A percentile compares a stretch with the other conserved stretches of the same genome.
Conservation (phyloP, 768 basidiomycete genomes). For the Phanerochaete carnosa region DNA sequence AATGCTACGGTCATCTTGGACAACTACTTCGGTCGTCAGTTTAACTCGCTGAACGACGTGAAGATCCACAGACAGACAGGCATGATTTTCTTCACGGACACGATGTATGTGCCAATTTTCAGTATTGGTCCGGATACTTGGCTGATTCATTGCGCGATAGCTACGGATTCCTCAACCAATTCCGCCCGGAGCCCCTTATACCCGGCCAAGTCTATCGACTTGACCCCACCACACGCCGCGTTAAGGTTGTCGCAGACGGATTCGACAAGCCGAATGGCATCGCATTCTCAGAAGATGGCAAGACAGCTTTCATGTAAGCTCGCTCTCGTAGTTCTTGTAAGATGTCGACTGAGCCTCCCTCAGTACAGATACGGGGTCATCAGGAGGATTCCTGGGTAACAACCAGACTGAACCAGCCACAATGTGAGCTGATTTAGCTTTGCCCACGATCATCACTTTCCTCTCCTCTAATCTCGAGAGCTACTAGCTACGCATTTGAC, state of each 20-base stretch:
- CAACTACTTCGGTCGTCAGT: conserved; percentile 78
- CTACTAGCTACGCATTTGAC: conserved; percentile 61
- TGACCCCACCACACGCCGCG: conserved; percentile 58
- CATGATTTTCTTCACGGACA: conserved; percentile 74
- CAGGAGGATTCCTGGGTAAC: conserved; percentile 42
- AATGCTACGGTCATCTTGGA: conserved; percentile 70
- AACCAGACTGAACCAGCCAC: conserved; percentile 63
- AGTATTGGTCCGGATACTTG: no score
- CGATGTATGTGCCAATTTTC: conserved; percentile 39
- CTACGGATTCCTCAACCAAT: conserved; percentile 62
- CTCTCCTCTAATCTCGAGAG: neutral
- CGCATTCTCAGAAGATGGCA: conserved; percentile 65
- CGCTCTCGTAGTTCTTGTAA: neutral
- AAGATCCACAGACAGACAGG: conserved; percentile 67
- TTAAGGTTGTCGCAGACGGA: conserved; percentile 75
- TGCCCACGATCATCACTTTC: neutral
- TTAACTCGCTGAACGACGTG: conserved; percentile 79
- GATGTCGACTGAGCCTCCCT: neutral
- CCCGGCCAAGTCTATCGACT: conserved; percentile 80
- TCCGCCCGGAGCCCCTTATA: conserved; percentile 62
- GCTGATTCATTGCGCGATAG: conserved; percentile 28
- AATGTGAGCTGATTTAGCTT: conserved; percentile 46
- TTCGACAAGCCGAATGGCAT: conserved; percentile 74
- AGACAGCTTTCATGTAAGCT: conserved; percentile 58
- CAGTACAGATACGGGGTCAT: conserved; percentile 52